These are phyloP conservation scores for Solanum lycopersicoides DNA, from an alignment of 257 asterid genomes.

Conservation along the genomic window DNA sequence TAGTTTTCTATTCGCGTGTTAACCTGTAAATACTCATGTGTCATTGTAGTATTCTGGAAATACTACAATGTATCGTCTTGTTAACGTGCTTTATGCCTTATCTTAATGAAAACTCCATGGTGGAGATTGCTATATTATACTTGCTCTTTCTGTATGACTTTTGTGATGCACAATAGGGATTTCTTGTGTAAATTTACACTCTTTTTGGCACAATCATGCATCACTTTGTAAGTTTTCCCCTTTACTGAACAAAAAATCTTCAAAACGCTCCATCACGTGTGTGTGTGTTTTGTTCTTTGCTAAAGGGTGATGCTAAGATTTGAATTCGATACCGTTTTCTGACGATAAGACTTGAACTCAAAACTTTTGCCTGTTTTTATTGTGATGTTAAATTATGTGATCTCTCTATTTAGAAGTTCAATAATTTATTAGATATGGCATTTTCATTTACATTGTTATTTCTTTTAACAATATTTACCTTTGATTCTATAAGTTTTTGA, in stretches of 20 bases:
- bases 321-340: not conserved
- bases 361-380: not conserved
- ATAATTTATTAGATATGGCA: too few relatives aligned
- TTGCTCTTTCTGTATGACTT: not conserved
- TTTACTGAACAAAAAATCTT: not conserved
- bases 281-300: not conserved
- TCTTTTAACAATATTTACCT: too few relatives aligned
- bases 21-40: conserved; percentile 23
- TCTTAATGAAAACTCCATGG: not conserved
- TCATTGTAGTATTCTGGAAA: not conserved
- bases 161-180: not conserved
- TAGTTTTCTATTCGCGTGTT: not conserved
- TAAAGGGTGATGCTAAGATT: not conserved
- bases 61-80: not conserved
- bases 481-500: not conserved
- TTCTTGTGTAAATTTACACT: not conserved
- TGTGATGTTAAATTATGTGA: not conserved
- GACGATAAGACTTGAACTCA: not conserved
- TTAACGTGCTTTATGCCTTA: not conserved
- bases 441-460: too few relatives aligned
- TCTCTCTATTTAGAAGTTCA: not conserved
- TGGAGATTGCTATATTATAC: not conserved
- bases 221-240: not conserved
- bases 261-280: not conserved
- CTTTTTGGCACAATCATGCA: not conserved